Evolutionary conservation across 805 yeast species (phyloP).

Genomic region (Spathaspora girioi): DNA sequence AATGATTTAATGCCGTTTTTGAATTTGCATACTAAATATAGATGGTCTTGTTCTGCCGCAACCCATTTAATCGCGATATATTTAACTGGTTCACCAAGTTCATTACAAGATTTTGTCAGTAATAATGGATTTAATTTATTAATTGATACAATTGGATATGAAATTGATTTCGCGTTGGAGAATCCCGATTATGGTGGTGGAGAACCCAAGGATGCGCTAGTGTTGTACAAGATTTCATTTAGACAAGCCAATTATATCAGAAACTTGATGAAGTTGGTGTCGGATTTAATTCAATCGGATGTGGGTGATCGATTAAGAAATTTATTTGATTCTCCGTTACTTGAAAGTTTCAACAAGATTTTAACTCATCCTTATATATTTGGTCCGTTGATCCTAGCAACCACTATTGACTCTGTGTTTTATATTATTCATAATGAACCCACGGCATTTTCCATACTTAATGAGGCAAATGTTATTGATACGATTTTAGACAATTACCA

Average conservation of each 20-base stretch:
- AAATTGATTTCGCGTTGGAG: constrained; percentile 59
- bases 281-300: constrained; percentile 64
- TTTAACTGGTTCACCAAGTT: constrained; percentile 36
- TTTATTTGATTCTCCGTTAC: constrained; percentile 78
- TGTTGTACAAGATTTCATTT: constrained; percentile 50
- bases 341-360: constrained; percentile 57
- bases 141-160: constrained; percentile 58
- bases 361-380: constrained; percentile 54
- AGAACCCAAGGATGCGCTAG: constrained; percentile 49
- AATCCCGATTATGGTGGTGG: constrained; percentile 58
- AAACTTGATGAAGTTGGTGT: constrained; percentile 58
- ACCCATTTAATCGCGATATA: constrained; percentile 52
- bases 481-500: constrained; percentile 57
- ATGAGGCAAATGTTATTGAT: constrained; percentile 73
- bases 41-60: constrained; percentile 61
- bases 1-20: constrained; percentile 62
- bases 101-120: constrained; percentile 60
- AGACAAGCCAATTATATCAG: constrained; percentile 50
- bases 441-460: constrained; percentile 75
- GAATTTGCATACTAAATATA: constrained; percentile 45
- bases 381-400: constrained; percentile 62
- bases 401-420: constrained; percentile 60
- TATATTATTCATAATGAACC: constrained; percentile 86
- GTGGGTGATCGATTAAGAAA: constrained; percentile 83
- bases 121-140: constrained; percentile 62